Percentiles rank a stretch among this genome's conserved stretches.
Evolutionary conservation across 2,329 filamentous ascomycete genomes (phyloP).

Genomic region (Fusarium nematophilum): DNA sequence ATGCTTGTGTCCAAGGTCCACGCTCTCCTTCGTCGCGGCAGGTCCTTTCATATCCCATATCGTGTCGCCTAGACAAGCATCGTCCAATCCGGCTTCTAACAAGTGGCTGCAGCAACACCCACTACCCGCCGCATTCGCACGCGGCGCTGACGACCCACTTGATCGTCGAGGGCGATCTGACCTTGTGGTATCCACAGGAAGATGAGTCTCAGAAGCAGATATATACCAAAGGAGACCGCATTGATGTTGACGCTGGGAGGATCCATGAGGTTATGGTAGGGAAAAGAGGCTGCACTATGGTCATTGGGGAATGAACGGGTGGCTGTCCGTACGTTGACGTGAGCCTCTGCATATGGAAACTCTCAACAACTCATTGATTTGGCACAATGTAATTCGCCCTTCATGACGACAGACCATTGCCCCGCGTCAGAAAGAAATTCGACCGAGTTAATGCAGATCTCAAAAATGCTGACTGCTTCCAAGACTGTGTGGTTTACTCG

Average conservation of each 20-base stretch:
- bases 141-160: slow-evolving; percentile 74
- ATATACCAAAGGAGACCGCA: slow-evolving; percentile 68
- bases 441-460: too few relatives aligned
- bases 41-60: background rate
- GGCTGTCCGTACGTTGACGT: too few relatives aligned
- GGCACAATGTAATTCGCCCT: too few relatives aligned
- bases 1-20: background rate
- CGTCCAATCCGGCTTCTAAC: slow-evolving; percentile 14
- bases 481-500: too few relatives aligned
- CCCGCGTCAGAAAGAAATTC: too few relatives aligned
- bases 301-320: slow-evolving; percentile 69
- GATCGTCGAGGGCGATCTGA: slow-evolving; percentile 72
- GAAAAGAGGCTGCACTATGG: slow-evolving; percentile 73
- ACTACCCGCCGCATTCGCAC: slow-evolving; percentile 77
- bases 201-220: slow-evolving; percentile 64
- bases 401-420: too few relatives aligned
- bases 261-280: slow-evolving; percentile 79
- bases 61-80: slow-evolving; percentile 11
- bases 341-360: background rate
- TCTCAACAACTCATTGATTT: background rate
- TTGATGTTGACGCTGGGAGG: slow-evolving; percentile 73
- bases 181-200: slow-evolving; percentile 74
- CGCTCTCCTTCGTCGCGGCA: background rate
- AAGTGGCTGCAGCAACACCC: slow-evolving; percentile 63
- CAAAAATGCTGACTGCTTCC: too few relatives aligned